Evolutionary conservation across 2,329 filamentous ascomycete species (phyloP), one percentile per base, ranked within the genome.

Genomic region (Neofusicoccum cordaticola): DNA sequence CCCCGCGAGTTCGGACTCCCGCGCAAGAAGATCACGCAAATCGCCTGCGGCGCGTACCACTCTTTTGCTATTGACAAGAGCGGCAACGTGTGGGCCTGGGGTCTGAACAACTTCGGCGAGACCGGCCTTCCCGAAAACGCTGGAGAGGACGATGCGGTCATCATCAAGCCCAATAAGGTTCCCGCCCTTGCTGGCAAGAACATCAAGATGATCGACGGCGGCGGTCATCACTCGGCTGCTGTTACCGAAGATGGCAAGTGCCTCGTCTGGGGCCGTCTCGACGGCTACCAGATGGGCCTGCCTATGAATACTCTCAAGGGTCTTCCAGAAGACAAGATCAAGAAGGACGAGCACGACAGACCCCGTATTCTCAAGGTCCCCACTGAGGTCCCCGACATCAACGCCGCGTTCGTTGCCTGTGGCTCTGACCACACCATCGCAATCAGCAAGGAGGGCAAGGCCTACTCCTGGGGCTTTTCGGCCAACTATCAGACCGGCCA

Each of bases 51-150:
- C 50, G 86, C 89, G 13, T 94, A 93, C 78, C 91, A 96, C 80
- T 90, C 88, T 70, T 94, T 96, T 71, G 90, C 89, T 57, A 84
- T 92, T 56, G 84, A 85, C 70, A 85, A 87, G 67, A 84, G 88
- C 34, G 88, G 88, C 44, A 83, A 85, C 35, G 89, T 94, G 37
- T 95, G 88, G 78, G 86, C 88, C 0, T 96, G 92, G 92, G 92
- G 93, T 27, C 81, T 94, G 35, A 96, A 96, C 83, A 93, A 90
- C 78, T 96, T 91, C 76, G 90, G 89, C 67, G 89, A 96, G 79
- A 91, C 90, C 15, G 92, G 90, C 41, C 83, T 89, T 65, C 81
- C 82, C 15, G 83, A 86, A 48, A 82, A 84, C 62, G 87, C 85
- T 13, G 89, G 88, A 37, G 85, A 89, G 65, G 86, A 90, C 61